Base-by-base conservation (phyloP, 257 asterid genomes). In the Craterostigma plantagineum region DNA sequence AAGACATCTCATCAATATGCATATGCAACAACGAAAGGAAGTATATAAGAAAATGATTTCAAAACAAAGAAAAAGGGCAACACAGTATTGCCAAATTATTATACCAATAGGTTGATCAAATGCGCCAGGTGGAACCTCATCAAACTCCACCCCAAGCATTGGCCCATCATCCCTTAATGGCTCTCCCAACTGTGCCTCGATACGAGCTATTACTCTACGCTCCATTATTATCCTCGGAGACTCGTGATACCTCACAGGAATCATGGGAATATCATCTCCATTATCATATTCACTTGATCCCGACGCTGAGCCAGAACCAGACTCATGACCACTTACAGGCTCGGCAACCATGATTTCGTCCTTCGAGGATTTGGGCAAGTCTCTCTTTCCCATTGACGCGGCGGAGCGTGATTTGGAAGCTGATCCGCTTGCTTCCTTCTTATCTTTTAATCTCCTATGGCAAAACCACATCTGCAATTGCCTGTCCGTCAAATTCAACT, bases 381-480 rank as follows among this genome's bases (percentile, higher is more conserved):
- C 69, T 69, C 56, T 75, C 64, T 54, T 78, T 34, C 66, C 91
- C 50, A 40, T 52, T 43, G 68, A 41, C 38, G 40, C 67, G 43
- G 76, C 43, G 30, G 65, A 42, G 11, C 59, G 76, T 42, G 78
- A 76, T 68, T 79, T 90, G 63, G 53, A 55, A 38, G 77, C 63
- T 46, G 75, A 52, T 67, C 49, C 60, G 42, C 81, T 81, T 42
- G 65, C 66, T 58, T 84, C 96, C 62, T 83, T 90, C 72, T 90
- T 90, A 53, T 80, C 96, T 70, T 90, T 90, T 68, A 90, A 69
- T 57, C 99, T 69, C 70, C 96, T 61, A 27, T 90, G 99, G 53
- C 99, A 90, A 60, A 90, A 90, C 99, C 99, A 90, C 99, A 90
- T 90, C 77, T 90, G 99, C 69, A 90, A 63, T 58, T 90, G 99